Evolutionary conservation across 2,329 filamentous ascomycete genomes (phyloP).

Genomic region (Hymenoscyphus occultus): DNA sequence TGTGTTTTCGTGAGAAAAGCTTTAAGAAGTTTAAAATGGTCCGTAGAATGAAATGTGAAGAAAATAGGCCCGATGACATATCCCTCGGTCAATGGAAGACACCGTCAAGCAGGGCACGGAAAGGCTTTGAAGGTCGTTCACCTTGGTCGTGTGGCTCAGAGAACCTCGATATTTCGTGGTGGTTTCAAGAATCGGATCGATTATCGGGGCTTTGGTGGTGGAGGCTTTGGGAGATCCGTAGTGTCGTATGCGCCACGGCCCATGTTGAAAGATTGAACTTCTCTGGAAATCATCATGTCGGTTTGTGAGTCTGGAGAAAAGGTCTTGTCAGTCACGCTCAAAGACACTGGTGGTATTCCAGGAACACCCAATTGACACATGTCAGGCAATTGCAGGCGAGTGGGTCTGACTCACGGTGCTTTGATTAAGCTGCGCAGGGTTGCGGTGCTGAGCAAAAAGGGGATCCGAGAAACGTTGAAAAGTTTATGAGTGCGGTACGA

Average conservation of each 20-base stretch:
- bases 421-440: constrained; percentile 19
- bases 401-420: constrained; percentile 8
- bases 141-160: neutral
- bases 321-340: constrained; percentile 19
- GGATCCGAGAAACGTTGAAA: constrained; percentile 16
- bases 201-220: constrained; percentile 37
- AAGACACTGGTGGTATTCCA: constrained; percentile 1
- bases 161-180: neutral
- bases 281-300: constrained; percentile 32
- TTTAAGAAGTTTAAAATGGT: constrained; percentile 20
- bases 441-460: constrained; percentile 17
- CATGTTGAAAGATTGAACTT: constrained; percentile 42
- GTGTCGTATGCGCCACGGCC: constrained; percentile 52
- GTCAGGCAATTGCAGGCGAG: neutral
- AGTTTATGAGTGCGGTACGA: constrained; percentile 6
- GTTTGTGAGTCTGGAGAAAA: constrained; percentile 16
- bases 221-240: constrained; percentile 48
- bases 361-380: neutral
- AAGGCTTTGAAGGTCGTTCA: neutral
- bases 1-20: constrained; percentile 18
- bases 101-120: constrained; percentile 3
- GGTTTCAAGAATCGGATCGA: neutral
- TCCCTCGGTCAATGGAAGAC: constrained; percentile 12
- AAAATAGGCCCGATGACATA: constrained; percentile 5
- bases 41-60: constrained; percentile 11